phyloP scores from a whole-genome alignment of 75 land plant genomes.

The Isoetes taiwanensis region DNA sequence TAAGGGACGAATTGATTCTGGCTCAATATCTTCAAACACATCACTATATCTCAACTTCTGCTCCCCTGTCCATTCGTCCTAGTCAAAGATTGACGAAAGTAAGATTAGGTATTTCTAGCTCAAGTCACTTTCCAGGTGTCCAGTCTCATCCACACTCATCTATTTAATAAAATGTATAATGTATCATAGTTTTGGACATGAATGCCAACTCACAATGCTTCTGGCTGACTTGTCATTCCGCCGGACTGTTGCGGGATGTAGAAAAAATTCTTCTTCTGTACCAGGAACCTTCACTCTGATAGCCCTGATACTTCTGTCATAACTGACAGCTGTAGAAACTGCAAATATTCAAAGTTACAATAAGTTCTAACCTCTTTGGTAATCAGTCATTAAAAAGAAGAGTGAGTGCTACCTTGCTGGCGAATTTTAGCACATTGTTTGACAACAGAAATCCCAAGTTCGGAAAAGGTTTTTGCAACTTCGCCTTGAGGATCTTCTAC shows the following conservation, averaged over 20 bases:
- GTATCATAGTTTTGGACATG: no score
- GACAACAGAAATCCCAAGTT: conserved; percentile 89
- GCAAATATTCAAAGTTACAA: no score
- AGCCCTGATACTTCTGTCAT: conserved; percentile 55
- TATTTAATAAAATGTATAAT: no score
- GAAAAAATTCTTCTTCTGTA: conserved; percentile 64
- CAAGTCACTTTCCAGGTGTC: not conserved
- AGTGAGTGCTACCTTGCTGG: conserved; percentile 59
- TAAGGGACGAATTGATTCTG: conserved; percentile 85
- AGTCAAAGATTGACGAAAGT: no score
- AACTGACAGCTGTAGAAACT: conserved; percentile 90
- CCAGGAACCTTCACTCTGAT: conserved; percentile 91
- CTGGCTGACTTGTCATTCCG: conserved; percentile 92
- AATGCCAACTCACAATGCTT: conserved; percentile 61
- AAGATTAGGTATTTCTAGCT: no score
- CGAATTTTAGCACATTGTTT: conserved; percentile 98
- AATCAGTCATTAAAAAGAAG: not conserved
- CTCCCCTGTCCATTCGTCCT: conserved; percentile 99
- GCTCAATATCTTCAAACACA: conserved; percentile 88
- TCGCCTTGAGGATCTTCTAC: conserved; percentile 78
- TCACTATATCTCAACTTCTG: conserved; percentile 60
- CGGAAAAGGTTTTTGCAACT: conserved; percentile 64
- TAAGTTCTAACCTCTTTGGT: not conserved
- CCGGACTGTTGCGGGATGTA: conserved; percentile 95
- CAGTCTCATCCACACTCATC: not conserved